Conservation (phyloP, 2,329 filamentous ascomycete species). For the Chaetomium olivaceum region DNA sequence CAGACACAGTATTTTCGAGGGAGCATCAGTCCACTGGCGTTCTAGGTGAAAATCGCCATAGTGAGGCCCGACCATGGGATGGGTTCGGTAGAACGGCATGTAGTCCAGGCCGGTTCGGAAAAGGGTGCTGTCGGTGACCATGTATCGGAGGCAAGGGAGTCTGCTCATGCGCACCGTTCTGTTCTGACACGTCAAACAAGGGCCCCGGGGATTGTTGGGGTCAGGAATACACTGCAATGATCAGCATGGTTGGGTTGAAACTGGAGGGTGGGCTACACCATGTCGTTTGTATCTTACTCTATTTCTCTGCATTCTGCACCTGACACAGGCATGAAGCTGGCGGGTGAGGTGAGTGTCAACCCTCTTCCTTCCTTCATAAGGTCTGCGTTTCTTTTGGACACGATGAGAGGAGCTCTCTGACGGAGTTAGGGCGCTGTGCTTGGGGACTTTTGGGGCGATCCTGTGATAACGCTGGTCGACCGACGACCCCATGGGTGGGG, state of each 20-base stretch:
- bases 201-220: conserved; percentile 31
- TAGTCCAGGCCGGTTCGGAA: conserved; percentile 33
- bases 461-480: conserved; percentile 26
- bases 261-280: background rate
- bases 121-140: conserved; percentile 34
- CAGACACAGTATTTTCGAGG: conserved; percentile 27
- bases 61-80: conserved; percentile 33
- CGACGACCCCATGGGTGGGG: conserved; percentile 21
- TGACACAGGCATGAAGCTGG: conserved; percentile 32
- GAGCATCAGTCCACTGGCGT: conserved; percentile 28
- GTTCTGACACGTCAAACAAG: conserved; percentile 34
- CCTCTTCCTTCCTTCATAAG: conserved; percentile 28
- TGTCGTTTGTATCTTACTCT: conserved; percentile 22
- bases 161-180: conserved; percentile 32
- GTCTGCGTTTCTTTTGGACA: conserved; percentile 31
- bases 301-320: conserved; percentile 34
- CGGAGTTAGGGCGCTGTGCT: conserved; percentile 14
- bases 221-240: conserved; percentile 33
- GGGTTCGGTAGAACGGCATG: conserved; percentile 32
- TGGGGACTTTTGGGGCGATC: conserved; percentile 27
- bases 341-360: conserved; percentile 33
- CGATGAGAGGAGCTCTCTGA: conserved; percentile 21
- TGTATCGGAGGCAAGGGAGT: conserved; percentile 35
- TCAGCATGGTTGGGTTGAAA: conserved; percentile 14
- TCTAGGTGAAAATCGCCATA: conserved; percentile 35